Conservation (phyloP, 805 yeast genomes). For the Starmerella davenportii region DNA sequence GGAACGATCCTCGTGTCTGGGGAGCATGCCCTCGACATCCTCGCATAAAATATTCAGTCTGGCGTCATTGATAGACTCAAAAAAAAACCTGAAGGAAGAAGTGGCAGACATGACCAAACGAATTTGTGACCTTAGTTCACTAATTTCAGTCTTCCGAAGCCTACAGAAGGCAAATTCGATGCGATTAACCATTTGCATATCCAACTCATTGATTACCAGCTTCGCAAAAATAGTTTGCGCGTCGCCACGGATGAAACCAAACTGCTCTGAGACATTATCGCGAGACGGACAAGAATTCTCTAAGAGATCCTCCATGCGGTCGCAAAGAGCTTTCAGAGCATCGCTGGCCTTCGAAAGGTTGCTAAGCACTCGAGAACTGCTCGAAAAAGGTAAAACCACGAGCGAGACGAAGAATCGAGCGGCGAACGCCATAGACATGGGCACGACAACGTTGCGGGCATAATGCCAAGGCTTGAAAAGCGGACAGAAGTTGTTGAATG, state of each 20-base stretch:
- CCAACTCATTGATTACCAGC: conserved; percentile 11
- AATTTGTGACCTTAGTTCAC: conserved; percentile 15
- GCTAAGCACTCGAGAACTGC: conserved; percentile 14
- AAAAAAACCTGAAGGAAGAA: conserved; percentile 16
- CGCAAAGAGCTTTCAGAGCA: conserved; percentile 1
- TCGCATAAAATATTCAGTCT: not conserved
- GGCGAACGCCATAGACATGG: conserved; percentile 18
- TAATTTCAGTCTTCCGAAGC: conserved; percentile 16
- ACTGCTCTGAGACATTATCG: conserved; percentile 5
- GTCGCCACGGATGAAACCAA: conserved; percentile 5
- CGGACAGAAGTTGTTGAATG: conserved; percentile 16
- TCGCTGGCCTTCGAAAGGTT: conserved; percentile 11
- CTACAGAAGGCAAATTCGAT: conserved; percentile 18
- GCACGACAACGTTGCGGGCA: conserved; percentile 15
- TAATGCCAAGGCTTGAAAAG: conserved; percentile 16
- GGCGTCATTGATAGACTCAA: conserved; percentile 7
- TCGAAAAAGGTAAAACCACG: conserved; percentile 19
- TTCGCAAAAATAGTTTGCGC: conserved; percentile 9
- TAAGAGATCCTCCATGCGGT: conserved; percentile 1
- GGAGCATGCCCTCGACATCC: not conserved
- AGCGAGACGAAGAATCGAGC: conserved; percentile 13
- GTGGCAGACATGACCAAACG: conserved; percentile 14
- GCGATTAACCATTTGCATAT: conserved; percentile 10
- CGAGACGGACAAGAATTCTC: conserved; percentile 8
- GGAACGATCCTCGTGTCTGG: not conserved